Evolutionary conservation across 2,329 filamentous ascomycete genomes (phyloP), one percentile per base, ranked within the genome.

Genomic region (Cladophialophora yegresii): DNA sequence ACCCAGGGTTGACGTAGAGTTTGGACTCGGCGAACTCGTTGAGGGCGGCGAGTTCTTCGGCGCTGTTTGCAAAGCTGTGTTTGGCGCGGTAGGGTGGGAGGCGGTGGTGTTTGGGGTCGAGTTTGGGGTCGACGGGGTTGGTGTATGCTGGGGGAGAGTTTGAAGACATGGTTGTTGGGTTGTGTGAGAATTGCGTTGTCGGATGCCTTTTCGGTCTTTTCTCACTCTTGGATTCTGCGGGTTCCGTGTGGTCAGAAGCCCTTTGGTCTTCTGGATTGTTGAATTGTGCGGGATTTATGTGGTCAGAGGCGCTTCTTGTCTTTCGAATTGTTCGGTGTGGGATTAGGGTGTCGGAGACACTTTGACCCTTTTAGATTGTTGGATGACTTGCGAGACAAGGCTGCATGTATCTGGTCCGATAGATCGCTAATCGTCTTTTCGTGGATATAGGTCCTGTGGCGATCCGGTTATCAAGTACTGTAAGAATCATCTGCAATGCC

Each of bases 31-130:
- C 64, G 50, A 66, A 66, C 43, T 66, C 60, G 30, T 28, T 55
- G 32, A 66, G 43, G 22, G 59, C 64, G 5, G 64, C 64, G 16
- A 66, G 60, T 57, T 66, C 64, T 54, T 66, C 64, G 36, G 55
- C 40, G 43, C 55, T 55, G 51, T 56, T 62, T n/a, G 64, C 60
- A 51, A 66, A 66, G 40, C 22, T 23, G 36, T 57, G 64, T 47
- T 50, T 59, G n/a, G 64, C 64, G 13, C 33, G 51, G 55, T 66
- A 66, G 10, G 64, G 60, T 16, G 64, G 64, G 5, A 61, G 54
- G 10, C 58, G 45, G 47, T 65, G 54, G 26, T 26, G 20, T 49
- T 32, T 23, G 33, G 50, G 45, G 20, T 61, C 63, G 20, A 32
- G 20, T 49, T 32, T 23, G 33, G 50, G 45, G 20, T 61, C 63